Evolutionary conservation across 1,284 basidiomycete genomes (phyloP).

Genomic region (Fomitopsis betulina): DNA sequence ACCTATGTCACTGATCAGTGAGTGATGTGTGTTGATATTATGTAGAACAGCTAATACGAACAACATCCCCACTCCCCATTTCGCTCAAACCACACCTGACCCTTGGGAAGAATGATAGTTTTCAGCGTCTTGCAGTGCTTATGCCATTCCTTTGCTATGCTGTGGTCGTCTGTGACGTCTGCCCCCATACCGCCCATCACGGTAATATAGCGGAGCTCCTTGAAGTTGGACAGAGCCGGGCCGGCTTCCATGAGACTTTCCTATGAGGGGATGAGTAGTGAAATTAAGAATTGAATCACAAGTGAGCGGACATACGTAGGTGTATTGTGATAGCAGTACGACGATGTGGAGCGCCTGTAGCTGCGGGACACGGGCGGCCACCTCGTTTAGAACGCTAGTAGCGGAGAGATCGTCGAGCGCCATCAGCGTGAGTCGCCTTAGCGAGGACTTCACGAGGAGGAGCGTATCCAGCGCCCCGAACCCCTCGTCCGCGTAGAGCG

Average conservation of each 20-base stretch:
- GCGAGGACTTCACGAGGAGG: constrained; percentile 30
- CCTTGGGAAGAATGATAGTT: constrained; percentile 41
- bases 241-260: constrained; percentile 24
- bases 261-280: constrained; percentile 15
- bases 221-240: constrained; percentile 27
- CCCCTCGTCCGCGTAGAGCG: constrained; percentile 40
- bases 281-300: neutral
- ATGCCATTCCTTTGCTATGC: constrained; percentile 33
- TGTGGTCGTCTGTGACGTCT: constrained; percentile 27
- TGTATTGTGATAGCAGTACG: constrained; percentile 40
- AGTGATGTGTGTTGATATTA: neutral
- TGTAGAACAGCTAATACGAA: neutral
- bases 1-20: neutral
- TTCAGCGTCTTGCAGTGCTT: constrained; percentile 36
- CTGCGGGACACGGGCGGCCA: constrained; percentile 39
- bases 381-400: constrained; percentile 38
- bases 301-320: constrained; percentile 31
- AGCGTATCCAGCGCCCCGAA: constrained; percentile 40
- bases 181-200: constrained; percentile 32
- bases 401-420: constrained; percentile 45
- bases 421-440: constrained; percentile 52
- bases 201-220: constrained; percentile 34
- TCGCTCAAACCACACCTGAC: constrained; percentile 35
- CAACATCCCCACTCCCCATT: constrained; percentile 24
- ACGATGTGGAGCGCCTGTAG: constrained; percentile 57